Percentiles rank a stretch among this genome's conserved stretches.
phyloP scores from a whole-genome alignment of 1,284 basidiomycete genomes.

The Schizophyllum amplum region DNA sequence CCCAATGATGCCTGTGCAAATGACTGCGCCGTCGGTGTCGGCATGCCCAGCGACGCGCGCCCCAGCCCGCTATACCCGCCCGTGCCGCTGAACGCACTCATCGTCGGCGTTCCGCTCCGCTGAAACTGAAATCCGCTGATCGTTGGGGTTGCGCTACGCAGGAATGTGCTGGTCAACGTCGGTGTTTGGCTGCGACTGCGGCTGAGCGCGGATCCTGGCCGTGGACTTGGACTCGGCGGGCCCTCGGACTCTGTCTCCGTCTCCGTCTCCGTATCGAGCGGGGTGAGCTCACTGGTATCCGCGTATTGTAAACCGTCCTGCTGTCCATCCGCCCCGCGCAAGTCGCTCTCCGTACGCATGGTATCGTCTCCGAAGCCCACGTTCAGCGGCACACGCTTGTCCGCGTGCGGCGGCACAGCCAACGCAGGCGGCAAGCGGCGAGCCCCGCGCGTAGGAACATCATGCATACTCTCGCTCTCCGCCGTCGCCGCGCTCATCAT shows the following conservation, averaged over 20 bases:
- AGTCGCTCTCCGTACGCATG: constrained; percentile 7
- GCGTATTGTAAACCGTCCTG: neutral
- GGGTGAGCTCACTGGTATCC: constrained; percentile 9
- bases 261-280: constrained; percentile 29
- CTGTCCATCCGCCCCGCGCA: neutral
- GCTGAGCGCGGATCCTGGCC: constrained; percentile 62
- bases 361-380: constrained; percentile 2
- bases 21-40: constrained; percentile 7
- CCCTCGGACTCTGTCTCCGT: constrained; percentile 45
- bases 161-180: constrained; percentile 21
- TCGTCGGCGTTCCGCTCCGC: no score
- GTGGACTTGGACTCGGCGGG: constrained; percentile 64
- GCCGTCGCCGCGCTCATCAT: neutral
- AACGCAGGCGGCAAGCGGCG: constrained; percentile 10
- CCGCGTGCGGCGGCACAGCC: neutral
- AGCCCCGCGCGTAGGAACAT: constrained; percentile 17
- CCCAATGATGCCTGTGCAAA: constrained; percentile 12
- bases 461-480: constrained; percentile 21
- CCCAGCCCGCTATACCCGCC: no score
- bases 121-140: neutral
- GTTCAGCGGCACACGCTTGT: constrained; percentile 3
- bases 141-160: neutral
- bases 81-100: no score
- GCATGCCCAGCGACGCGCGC: neutral
- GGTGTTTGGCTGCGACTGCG: constrained; percentile 45